Evolutionary conservation across 257 asterid species (phyloP).

Genomic region (Solanum virginianum): DNA sequence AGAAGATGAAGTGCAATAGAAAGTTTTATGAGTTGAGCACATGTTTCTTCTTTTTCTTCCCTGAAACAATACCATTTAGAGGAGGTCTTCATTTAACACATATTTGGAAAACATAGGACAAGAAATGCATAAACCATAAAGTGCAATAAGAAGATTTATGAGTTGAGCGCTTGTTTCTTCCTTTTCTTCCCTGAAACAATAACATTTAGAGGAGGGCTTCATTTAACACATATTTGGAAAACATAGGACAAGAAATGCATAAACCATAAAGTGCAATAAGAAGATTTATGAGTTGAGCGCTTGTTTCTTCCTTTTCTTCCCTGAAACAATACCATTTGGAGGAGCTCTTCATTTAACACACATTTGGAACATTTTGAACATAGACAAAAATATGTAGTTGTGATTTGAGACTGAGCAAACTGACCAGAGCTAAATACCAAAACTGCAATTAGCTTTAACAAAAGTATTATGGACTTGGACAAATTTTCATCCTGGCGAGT

Average conservation of each 20-base stretch:
- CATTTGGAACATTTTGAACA: neutral
- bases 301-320: neutral
- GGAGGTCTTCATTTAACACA: neutral
- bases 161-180: neutral
- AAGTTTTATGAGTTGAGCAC: neutral
- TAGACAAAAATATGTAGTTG: neutral
- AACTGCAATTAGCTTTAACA: neutral
- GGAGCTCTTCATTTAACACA: neutral
- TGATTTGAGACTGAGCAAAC: neutral
- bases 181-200: neutral
- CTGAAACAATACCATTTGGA: neutral
- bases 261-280: neutral
- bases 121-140: neutral
- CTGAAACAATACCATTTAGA: neutral
- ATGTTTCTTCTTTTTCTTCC: neutral
- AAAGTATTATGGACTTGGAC: neutral
- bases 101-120: neutral
- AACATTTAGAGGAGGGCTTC: neutral
- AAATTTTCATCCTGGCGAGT: neutral
- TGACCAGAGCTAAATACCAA: neutral
- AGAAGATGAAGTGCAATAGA: neutral
- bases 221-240: neutral
- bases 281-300: neutral
- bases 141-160: neutral
- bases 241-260: neutral